Evolutionary conservation across 345 rosid genomes (phyloP).

Genomic region (Firmiana major): DNA sequence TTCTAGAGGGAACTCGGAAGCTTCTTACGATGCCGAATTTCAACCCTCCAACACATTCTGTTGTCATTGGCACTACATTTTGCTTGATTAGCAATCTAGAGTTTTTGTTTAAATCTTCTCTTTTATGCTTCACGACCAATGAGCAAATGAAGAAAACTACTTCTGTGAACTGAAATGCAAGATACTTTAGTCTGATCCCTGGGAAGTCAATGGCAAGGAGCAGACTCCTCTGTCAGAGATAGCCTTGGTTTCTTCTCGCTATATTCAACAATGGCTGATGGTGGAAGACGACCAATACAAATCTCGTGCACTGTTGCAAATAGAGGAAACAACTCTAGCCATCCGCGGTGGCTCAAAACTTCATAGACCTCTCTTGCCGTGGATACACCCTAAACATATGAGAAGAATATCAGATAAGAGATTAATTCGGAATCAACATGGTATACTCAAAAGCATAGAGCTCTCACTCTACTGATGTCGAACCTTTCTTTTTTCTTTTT

Average conservation of each 20-base stretch:
- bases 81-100: not conserved
- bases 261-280: constrained; percentile 78
- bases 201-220: not conserved
- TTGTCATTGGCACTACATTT: not conserved
- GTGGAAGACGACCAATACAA: constrained; percentile 64
- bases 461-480: not conserved
- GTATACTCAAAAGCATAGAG: not conserved
- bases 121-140: not conserved
- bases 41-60: not conserved
- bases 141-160: not conserved
- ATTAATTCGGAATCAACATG: not conserved
- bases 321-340: constrained; percentile 82
- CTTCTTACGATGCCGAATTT: constrained; percentile 4
- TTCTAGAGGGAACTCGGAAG: not conserved
- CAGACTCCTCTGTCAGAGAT: constrained; percentile 10
- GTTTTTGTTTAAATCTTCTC: not conserved
- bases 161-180: not conserved
- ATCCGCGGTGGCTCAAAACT: constrained; percentile 69
- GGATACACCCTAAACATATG: constrained; percentile 61
- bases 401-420: constrained; percentile 5
- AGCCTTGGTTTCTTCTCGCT: constrained; percentile 57
- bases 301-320: constrained; percentile 82
- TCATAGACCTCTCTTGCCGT: constrained; percentile 88
- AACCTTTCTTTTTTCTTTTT: not conserved
- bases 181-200: not conserved